Conservation (phyloP, 2,329 filamentous ascomycete genomes). For the Exophiala viscosa region DNA sequence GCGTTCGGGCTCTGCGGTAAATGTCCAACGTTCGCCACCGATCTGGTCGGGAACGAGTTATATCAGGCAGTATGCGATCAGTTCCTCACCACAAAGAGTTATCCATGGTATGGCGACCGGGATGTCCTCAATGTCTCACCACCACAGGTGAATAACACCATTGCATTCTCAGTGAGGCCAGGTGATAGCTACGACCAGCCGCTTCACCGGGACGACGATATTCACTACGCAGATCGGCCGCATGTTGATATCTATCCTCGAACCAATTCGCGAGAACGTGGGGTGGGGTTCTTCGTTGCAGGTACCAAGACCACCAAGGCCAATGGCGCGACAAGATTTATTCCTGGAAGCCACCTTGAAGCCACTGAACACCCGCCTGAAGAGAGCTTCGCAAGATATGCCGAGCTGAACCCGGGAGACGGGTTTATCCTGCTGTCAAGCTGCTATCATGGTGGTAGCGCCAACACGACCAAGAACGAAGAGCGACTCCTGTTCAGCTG, state of each 20-base stretch:
- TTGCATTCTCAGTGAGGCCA: constrained; percentile 13
- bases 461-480: constrained; percentile 32
- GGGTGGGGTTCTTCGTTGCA: constrained; percentile 10
- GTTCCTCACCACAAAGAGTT: constrained; percentile 28
- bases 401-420: constrained; percentile 31
- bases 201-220: constrained; percentile 16
- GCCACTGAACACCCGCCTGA: constrained; percentile 8
- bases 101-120: constrained; percentile 6
- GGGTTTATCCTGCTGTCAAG: constrained; percentile 37
- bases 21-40: not conserved
- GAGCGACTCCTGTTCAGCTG: constrained; percentile 32
- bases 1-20: constrained; percentile 11
- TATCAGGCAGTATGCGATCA: constrained; percentile 28
- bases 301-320: constrained; percentile 24
- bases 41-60: constrained; percentile 28
- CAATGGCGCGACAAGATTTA: constrained; percentile 30
- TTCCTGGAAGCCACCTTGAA: constrained; percentile 7
- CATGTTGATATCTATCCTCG: constrained; percentile 3
- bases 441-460: constrained; percentile 35
- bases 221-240: constrained; percentile 5
- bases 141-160: constrained; percentile 19
- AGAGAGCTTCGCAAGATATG: constrained; percentile 3
- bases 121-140: constrained; percentile 8
- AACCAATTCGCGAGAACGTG: constrained; percentile 5
- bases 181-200: constrained; percentile 13